phyloP scores from a whole-genome alignment of 1,139 yeast genomes.

The Taiozyma onychis region DNA sequence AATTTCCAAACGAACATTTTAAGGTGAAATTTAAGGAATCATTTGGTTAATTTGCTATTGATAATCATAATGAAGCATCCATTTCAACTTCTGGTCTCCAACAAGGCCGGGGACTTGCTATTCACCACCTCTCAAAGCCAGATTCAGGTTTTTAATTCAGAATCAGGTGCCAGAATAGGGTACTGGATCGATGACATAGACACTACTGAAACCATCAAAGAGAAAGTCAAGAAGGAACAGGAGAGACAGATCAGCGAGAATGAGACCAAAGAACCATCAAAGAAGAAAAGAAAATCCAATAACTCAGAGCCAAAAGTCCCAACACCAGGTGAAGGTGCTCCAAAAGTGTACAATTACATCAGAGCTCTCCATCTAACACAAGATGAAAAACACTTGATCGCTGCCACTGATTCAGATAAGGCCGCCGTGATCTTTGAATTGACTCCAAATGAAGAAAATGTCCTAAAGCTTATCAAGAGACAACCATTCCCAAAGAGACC shows the following conservation, averaged over 20 bases:
- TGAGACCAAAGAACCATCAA: constrained; percentile 22
- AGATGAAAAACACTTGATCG: constrained; percentile 52
- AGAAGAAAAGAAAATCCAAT: constrained; percentile 26
- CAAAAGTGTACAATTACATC: constrained; percentile 58
- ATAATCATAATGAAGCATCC: constrained; percentile 62
- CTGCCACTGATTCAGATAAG: constrained; percentile 80
- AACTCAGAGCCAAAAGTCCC: constrained; percentile 49
- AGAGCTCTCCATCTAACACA: constrained; percentile 52
- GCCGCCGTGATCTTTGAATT: constrained; percentile 57
- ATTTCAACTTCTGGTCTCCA: constrained; percentile 48
- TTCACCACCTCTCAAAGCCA: constrained; percentile 54
- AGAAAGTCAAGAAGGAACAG: constrained; percentile 42
- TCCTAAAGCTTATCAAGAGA: constrained; percentile 54
- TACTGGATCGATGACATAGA: constrained; percentile 57
- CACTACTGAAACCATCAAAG: constrained; percentile 32
- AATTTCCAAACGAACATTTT: too few species aligned
- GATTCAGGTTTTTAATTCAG: constrained; percentile 43
- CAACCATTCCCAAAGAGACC: constrained; percentile 89
- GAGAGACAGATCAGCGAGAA: constrained; percentile 29
- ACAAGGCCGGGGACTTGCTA: constrained; percentile 38
- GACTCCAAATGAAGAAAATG: constrained; percentile 20
- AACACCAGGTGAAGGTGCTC: constrained; percentile 63
- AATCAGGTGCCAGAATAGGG: constrained; percentile 36
- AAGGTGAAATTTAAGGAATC: too few species aligned
- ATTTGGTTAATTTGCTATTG: too few species aligned